Evolutionary conservation across 1,284 basidiomycete genomes (phyloP).

Genomic region (Sporisorium exsertum): DNA sequence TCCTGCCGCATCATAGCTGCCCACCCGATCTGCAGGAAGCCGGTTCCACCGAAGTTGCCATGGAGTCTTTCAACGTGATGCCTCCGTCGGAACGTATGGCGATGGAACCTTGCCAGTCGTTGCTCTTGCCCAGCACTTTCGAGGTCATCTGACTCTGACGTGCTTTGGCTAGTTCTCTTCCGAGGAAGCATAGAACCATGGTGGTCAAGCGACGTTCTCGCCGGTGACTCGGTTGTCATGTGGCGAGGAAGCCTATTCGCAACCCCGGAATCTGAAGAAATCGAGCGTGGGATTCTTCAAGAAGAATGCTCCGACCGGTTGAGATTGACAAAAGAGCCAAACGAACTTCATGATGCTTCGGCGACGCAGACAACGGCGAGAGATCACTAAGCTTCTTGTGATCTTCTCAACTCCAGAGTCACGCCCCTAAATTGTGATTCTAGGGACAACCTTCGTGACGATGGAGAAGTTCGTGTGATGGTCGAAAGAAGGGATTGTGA

Average conservation of each 20-base stretch:
- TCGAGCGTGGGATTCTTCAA: background rate
- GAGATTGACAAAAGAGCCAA: background rate
- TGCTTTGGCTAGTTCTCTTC: too few species aligned
- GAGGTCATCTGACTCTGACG: constrained; percentile 4
- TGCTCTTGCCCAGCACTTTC: background rate
- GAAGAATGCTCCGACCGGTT: background rate
- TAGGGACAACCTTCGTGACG: background rate
- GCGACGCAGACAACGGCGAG: background rate
- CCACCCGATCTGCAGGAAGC: background rate
- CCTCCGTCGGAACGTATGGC: constrained; percentile 1
- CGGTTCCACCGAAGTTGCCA: too few species aligned
- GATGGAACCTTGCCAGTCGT: background rate
- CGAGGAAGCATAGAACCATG: background rate
- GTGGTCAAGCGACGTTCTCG: background rate
- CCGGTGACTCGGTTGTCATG: background rate
- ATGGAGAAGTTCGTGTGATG: background rate
- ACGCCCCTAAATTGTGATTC: background rate
- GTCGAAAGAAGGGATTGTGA: background rate
- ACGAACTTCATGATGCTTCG: background rate
- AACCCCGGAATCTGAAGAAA: background rate
- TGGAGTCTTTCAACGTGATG: background rate
- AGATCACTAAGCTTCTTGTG: background rate
- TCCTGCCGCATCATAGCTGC: background rate
- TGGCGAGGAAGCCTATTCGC: background rate
- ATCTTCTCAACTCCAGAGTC: background rate